Base-by-base conservation (phyloP, 2,329 filamentous ascomycete genomes). In the Botrytis medusae region DNA sequence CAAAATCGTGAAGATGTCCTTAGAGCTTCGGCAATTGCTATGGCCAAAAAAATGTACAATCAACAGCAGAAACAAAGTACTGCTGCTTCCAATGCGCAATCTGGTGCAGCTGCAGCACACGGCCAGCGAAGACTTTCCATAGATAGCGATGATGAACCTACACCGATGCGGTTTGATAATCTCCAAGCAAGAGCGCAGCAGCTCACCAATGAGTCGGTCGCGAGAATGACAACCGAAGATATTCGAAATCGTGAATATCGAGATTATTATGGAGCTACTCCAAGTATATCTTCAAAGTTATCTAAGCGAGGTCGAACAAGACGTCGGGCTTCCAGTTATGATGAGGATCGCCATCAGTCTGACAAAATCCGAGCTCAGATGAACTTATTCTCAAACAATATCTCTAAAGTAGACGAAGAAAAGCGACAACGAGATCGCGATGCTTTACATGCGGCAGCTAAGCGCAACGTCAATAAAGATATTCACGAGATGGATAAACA, bases 171-270 rank as follows among this genome's bases (percentile, higher is more conserved):
- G 8, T 85, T 87, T 75, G 83, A 89, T 75, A 91, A 90, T 75
- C 86, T 98, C 1, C 94, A 98, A 80, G 94, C 97, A 79, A 91
- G 92, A 9, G 95, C 95, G 0, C 94, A 96, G 79, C 94, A 91
- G 79, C 88, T 96, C 72, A 95, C 95, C 0, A 90, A 95, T 73
- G 93, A 97, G 81, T 90, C 94, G 51, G 85, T 98, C 37, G 89
- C 93, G 8, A 95, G 92, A 80, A 89, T 98, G 74, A 90, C 95
- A 59, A 88, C 92, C 73, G 91, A 95, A 73, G 86, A 91, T 77
- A 83, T 87, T 69, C 86, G 89, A 75, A 86, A 86, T 73, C 86
- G 87, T 7, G 88, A 90, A 3, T 92, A 91, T 76, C 89, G 93
- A 60, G 90, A 92, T 63, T 94, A 97, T 81, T 97, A 97, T 79